Evolutionary conservation across 208 protist genomes (phyloP).

Genomic region (Crithidia sp.): DNA sequence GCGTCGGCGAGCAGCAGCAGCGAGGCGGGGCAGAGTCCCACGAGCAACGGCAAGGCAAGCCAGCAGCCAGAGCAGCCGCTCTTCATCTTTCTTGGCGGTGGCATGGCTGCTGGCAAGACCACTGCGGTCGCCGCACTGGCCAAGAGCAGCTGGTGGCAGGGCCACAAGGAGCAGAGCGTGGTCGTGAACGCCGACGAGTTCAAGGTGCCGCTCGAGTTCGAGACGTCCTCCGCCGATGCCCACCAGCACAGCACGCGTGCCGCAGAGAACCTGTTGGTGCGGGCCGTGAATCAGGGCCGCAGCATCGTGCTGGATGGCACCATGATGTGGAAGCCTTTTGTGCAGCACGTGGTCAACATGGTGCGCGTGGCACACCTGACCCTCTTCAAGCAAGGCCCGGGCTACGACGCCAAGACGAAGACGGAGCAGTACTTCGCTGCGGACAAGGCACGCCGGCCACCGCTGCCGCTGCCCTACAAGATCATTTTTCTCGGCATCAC

Average conservation of each 20-base stretch:
- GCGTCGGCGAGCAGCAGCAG: neutral
- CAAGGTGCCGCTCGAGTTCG: conserved; percentile 54
- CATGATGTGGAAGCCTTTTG: conserved; percentile 92
- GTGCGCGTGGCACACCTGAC: conserved; percentile 75
- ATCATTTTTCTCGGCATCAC: conserved; percentile 86
- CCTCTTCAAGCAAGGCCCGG: conserved; percentile 69
- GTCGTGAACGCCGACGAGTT: conserved; percentile 88
- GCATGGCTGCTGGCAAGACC: conserved; percentile 90
- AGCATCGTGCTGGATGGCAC: conserved; percentile 89
- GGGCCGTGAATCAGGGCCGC: conserved; percentile 81
- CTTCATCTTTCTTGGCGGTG: conserved; percentile 90
- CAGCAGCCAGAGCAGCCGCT: conserved; percentile 47
- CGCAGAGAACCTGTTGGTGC: conserved; percentile 81
- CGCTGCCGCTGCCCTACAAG: conserved; percentile 65
- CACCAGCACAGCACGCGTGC: conserved; percentile 72
- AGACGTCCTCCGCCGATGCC: conserved; percentile 31
- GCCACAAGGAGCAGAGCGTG: conserved; percentile 75
- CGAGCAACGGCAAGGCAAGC: neutral
- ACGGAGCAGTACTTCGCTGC: conserved; percentile 78
- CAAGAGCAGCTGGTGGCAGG: conserved; percentile 74
- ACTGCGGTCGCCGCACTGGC: conserved; percentile 78
- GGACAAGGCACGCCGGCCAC: conserved; percentile 32
- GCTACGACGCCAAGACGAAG: conserved; percentile 50
- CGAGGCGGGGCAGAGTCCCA: neutral
- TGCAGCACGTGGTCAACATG: conserved; percentile 82